Evolutionary conservation across 2,329 filamentous ascomycete species (phyloP).

Genomic region (Plenodomus tracheiphilus): DNA sequence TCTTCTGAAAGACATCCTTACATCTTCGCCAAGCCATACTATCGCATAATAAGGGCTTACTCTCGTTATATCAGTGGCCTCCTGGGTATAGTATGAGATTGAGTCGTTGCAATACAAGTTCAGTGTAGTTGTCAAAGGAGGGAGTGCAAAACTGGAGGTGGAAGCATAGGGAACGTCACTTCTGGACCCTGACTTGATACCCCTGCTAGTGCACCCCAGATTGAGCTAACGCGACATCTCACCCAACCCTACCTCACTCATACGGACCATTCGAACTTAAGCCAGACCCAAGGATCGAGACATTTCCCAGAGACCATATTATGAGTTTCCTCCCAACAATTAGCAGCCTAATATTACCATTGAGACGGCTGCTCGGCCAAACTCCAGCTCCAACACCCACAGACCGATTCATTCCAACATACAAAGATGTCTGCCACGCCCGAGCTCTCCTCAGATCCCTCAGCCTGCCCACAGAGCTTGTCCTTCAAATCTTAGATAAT

Average conservation of each 20-base stretch:
- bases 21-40: no score
- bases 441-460: slow-evolving; percentile 26
- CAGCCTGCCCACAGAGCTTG: slow-evolving; percentile 35
- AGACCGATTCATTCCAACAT: slow-evolving; percentile 13
- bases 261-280: no score
- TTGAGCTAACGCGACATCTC: not conserved
- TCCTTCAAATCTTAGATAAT: slow-evolving; percentile 30
- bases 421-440: slow-evolving; percentile 26
- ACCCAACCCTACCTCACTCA: not conserved
- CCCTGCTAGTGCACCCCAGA: not conserved
- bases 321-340: not conserved
- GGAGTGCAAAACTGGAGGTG: not conserved
- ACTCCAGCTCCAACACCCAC: not conserved
- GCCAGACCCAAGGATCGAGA: not conserved
- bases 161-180: not conserved
- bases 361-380: not conserved
- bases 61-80: no score
- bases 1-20: no score
- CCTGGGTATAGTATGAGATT: not conserved
- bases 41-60: no score
- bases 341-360: not conserved
- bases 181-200: not conserved
- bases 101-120: not conserved
- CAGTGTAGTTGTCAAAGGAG: no score
- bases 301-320: not conserved